Conservation (phyloP, 768 basidiomycete genomes). For the Hysterangium stoloniferum region DNA sequence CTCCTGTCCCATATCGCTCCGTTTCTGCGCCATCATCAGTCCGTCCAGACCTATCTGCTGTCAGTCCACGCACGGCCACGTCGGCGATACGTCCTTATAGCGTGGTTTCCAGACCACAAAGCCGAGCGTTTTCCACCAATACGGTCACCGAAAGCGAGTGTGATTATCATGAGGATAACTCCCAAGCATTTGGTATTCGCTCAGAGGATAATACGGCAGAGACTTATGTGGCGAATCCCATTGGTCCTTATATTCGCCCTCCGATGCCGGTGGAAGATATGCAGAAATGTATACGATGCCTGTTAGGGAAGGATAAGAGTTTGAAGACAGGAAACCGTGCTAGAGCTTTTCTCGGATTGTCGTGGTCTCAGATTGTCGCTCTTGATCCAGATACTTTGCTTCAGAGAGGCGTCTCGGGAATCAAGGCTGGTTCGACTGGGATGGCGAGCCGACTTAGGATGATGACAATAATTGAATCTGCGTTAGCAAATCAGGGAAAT, state of each 20-base stretch:
- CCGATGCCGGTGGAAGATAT: slow-evolving; percentile 11
- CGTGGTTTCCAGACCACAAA: no score
- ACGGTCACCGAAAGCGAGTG: no score
- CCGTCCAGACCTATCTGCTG: no score
- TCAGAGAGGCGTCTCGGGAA: slow-evolving; percentile 3
- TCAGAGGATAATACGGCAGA: no score
- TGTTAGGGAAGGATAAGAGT: slow-evolving; percentile 12
- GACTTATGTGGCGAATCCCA: slow-evolving; percentile 7
- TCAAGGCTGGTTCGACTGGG: slow-evolving; percentile 9
- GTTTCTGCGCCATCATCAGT: no score
- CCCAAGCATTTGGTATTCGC: no score
- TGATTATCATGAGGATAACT: no score
- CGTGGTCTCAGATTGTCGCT: slow-evolving; percentile 10
- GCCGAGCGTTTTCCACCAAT: no score
- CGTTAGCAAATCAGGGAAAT: slow-evolving; percentile 5
- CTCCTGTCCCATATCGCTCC: no score
- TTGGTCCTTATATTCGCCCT: slow-evolving; percentile 11
- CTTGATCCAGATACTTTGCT: slow-evolving; percentile 9
- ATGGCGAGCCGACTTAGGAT: slow-evolving; percentile 10
- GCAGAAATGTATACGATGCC: slow-evolving; percentile 9
- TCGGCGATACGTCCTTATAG: no score
- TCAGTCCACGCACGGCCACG: no score
- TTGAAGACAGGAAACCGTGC: slow-evolving; percentile 11
- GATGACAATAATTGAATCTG: slow-evolving; percentile 12
- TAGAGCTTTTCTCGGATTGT: slow-evolving; percentile 9